A percentile compares a stretch with the other conserved stretches of the same genome.
These are phyloP conservation scores for Nemania abortiva DNA, from an alignment of 2,329 filamentous ascomycete genomes.

Conservation along the genomic window DNA sequence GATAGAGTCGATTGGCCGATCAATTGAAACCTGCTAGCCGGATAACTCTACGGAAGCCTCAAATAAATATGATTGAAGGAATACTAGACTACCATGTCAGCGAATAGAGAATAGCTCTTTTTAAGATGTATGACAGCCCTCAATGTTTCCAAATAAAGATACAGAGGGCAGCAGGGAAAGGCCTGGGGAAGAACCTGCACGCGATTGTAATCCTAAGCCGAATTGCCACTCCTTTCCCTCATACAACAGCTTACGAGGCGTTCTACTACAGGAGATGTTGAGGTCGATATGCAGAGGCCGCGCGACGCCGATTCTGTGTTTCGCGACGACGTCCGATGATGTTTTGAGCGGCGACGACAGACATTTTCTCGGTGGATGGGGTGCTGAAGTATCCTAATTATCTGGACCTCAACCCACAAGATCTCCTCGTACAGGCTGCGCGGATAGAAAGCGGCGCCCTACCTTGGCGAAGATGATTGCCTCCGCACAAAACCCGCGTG, in stretches of 20 bases:
- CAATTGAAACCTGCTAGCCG: too few relatives aligned
- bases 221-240: neutral
- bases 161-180: too few relatives aligned
- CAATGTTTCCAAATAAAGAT: too few relatives aligned
- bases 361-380: neutral
- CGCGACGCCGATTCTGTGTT: neutral
- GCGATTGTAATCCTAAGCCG: too few relatives aligned
- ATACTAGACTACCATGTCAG: too few relatives aligned
- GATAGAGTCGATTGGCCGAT: too few relatives aligned
- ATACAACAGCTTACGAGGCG: neutral
- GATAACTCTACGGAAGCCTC: too few relatives aligned
- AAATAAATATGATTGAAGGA: too few relatives aligned
- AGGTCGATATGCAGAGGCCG: neutral
- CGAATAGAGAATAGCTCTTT: too few relatives aligned
- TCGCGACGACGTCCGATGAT: neutral
- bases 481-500: neutral
- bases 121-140: too few relatives aligned
- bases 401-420: neutral
- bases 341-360: neutral
- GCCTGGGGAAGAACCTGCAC: too few relatives aligned
- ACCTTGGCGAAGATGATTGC: neutral
- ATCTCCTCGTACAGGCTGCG: neutral
- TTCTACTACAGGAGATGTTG: neutral
- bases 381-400: constrained; percentile 1
- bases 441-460: constrained; percentile 1